These are phyloP conservation scores for Daldinia concentrica DNA, from an alignment of 495 filamentous ascomycete genomes.

Conservation along the genomic window DNA sequence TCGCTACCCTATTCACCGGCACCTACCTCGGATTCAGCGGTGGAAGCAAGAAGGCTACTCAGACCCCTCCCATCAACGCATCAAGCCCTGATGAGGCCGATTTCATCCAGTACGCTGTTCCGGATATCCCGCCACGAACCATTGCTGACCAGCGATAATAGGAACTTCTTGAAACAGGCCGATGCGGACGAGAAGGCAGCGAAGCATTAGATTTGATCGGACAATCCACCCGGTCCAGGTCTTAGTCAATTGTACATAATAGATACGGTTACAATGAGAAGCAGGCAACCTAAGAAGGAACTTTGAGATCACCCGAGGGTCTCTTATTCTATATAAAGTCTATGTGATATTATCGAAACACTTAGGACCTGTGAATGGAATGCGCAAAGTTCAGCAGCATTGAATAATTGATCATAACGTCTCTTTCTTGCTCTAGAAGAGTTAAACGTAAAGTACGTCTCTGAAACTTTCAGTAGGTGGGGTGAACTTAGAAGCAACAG, in stretches of 20 bases:
- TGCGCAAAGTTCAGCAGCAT: neutral
- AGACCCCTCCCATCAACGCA: slow-evolving; percentile 85
- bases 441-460: neutral
- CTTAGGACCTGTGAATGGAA: neutral
- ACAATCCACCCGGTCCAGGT: slow-evolving; percentile 26
- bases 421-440: neutral
- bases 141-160: slow-evolving; percentile 57
- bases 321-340: neutral
- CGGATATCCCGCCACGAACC: slow-evolving; percentile 19
- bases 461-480: neutral
- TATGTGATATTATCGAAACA: slow-evolving; percentile 4
- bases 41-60: slow-evolving; percentile 66
- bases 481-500: too few species aligned
- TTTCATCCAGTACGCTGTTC: slow-evolving; percentile 89
- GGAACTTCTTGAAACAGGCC: slow-evolving; percentile 81
- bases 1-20: slow-evolving; percentile 71
- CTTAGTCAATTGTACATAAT: slow-evolving; percentile 46
- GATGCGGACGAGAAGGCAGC: slow-evolving; percentile 75
- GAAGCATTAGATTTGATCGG: slow-evolving; percentile 62
- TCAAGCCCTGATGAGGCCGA: slow-evolving; percentile 91
- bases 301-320: slow-evolving; percentile 20
- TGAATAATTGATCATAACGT: neutral
- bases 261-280: slow-evolving; percentile 43
- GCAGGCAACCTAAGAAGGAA: slow-evolving; percentile 26
- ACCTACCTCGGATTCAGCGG: slow-evolving; percentile 65